Conservation (phyloP, 129 eudicot genomes). For the Pittosporum tobira region DNA sequence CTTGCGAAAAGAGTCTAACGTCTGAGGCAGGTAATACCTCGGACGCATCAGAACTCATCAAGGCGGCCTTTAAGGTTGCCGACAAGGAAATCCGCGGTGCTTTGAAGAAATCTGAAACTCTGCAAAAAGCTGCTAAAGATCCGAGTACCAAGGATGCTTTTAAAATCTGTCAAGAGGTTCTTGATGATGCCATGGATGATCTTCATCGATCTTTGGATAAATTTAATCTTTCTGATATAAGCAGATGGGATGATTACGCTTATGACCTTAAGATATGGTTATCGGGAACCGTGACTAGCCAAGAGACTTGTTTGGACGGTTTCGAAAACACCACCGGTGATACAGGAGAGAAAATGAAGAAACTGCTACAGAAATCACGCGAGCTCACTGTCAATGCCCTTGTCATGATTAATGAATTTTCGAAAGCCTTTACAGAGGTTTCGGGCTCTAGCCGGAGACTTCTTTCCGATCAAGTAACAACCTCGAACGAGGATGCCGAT, state of each 20-base stretch:
- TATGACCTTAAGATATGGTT: slow-evolving; percentile 27
- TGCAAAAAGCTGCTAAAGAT: slow-evolving; percentile 19
- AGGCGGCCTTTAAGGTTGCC: slow-evolving; percentile 18
- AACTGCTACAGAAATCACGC: slow-evolving; percentile 11
- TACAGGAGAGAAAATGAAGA: slow-evolving; percentile 27
- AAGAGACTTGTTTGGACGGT: slow-evolving; percentile 16
- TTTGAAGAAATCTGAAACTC: slow-evolving; percentile 4
- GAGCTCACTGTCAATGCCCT: slow-evolving; percentile 30
- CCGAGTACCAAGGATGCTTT: slow-evolving; percentile 12
- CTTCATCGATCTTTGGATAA: slow-evolving; percentile 17
- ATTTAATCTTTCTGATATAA: slow-evolving; percentile 1
- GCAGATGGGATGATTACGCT: background rate
- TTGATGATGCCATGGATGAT: slow-evolving; percentile 20
- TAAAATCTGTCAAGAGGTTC: slow-evolving; percentile 12
- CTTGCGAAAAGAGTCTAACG: slow-evolving; percentile 18
- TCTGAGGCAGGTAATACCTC: slow-evolving; percentile 3
- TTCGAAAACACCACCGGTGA: slow-evolving; percentile 11
- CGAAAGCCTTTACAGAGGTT: slow-evolving; percentile 4
- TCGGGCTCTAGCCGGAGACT: background rate
- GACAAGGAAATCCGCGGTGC: slow-evolving; percentile 11
- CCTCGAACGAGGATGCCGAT: background rate
- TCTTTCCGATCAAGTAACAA: background rate
- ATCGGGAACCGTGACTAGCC: slow-evolving; percentile 21
- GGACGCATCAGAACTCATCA: slow-evolving; percentile 12
- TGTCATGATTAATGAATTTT: slow-evolving; percentile 19